Evolutionary conservation across 371 early-diverging fungal species (phyloP).

Genomic region (Rhizoclosmatium hyalinum): DNA sequence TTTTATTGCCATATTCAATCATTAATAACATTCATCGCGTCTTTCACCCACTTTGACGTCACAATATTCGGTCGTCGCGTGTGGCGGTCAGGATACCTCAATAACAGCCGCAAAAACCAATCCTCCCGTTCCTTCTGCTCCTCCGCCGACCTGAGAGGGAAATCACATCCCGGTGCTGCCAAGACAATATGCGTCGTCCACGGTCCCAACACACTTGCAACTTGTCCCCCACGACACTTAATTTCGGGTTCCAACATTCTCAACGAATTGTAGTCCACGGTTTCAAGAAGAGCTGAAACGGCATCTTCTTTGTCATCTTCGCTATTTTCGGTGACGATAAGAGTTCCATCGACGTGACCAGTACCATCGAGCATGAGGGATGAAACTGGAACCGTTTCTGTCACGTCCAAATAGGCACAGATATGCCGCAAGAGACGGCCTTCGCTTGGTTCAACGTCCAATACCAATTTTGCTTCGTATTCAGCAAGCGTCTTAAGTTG

Average conservation of each 20-base stretch:
- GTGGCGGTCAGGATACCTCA: constrained; percentile 31
- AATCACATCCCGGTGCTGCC: constrained; percentile 10
- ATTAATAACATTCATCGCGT: neutral
- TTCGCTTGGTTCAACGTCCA: neutral
- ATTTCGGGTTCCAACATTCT: constrained; percentile 16
- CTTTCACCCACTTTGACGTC: constrained; percentile 28
- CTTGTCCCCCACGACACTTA: constrained; percentile 30
- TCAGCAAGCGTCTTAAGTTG: constrained; percentile 1
- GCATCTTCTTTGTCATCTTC: neutral
- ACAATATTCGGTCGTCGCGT: constrained; percentile 36
- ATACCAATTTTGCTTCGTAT: constrained; percentile 6
- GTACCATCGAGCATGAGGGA: neutral
- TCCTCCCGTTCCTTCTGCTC: constrained; percentile 18
- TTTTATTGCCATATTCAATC: too few relatives aligned
- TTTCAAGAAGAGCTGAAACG: neutral
- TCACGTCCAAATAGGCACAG: constrained; percentile 20
- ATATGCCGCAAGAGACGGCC: constrained; percentile 8
- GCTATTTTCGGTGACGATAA: constrained; percentile 8
- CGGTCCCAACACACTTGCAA: constrained; percentile 21
- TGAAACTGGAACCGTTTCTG: neutral
- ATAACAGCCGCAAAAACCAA: constrained; percentile 19
- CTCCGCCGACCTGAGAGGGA: constrained; percentile 1
- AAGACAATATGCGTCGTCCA: constrained; percentile 41
- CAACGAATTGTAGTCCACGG: constrained; percentile 18
- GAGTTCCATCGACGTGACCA: neutral